A percentile compares a stretch with the other conserved stretches of the same genome.
phyloP scores from a whole-genome alignment of 2,329 filamentous ascomycete species.

The Neoascochyta sp. region DNA sequence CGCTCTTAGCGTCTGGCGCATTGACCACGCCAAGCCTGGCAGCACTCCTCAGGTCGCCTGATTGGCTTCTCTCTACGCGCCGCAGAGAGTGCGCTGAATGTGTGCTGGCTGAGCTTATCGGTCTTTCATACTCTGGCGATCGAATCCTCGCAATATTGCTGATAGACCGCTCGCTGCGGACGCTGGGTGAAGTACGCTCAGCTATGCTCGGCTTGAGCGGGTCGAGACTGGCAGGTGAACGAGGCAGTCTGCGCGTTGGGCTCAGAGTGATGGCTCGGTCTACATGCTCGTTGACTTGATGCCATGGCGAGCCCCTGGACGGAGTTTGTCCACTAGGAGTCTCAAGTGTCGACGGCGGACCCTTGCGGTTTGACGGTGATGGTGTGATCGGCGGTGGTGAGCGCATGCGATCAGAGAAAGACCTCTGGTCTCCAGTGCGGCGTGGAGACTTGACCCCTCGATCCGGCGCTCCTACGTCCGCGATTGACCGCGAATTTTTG shows the following conservation, averaged over 20 bases:
- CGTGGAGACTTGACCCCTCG: constrained; percentile 42
- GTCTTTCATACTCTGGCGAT: constrained; percentile 50
- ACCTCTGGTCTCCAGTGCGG: constrained; percentile 25
- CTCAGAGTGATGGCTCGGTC: constrained; percentile 41
- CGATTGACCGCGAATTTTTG: constrained; percentile 43
- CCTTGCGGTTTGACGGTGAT: constrained; percentile 24
- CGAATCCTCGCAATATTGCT: constrained; percentile 40
- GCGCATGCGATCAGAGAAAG: constrained; percentile 36
- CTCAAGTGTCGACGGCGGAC: constrained; percentile 26
- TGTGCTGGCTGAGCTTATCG: constrained; percentile 59
- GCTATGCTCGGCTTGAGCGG: constrained; percentile 34
- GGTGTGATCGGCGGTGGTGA: constrained; percentile 32
- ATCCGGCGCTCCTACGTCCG: constrained; percentile 44
- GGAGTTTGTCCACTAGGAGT: constrained; percentile 13
- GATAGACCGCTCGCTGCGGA: constrained; percentile 44
- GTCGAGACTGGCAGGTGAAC: constrained; percentile 35
- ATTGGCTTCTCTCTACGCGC: constrained; percentile 62
- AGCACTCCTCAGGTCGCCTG: constrained; percentile 71
- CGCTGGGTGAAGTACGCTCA: constrained; percentile 40
- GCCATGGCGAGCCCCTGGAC: constrained; percentile 29
- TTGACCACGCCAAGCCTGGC: constrained; percentile 56
- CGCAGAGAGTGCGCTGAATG: constrained; percentile 67
- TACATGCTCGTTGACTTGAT: constrained; percentile 48
- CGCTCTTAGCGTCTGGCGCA: constrained; percentile 34
- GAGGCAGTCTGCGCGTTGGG: constrained; percentile 32